Conservation (phyloP, 257 asterid species). For the Apocynum venetum region DNA sequence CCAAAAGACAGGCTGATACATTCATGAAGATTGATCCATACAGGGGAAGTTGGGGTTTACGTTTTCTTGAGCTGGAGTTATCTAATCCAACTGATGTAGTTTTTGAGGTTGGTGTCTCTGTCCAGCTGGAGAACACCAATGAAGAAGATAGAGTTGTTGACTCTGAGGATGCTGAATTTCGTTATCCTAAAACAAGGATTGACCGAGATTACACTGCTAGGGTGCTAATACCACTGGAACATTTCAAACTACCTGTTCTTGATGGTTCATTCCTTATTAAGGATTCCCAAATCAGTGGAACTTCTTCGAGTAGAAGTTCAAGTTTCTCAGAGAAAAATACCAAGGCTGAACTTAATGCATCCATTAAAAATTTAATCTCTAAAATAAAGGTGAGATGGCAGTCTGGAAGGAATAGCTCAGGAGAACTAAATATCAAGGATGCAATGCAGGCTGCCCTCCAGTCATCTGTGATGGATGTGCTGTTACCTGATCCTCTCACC, state of each 20-base stretch:
- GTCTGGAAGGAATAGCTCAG: conserved; percentile 97
- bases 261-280: conserved; percentile 73
- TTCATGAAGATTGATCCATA: conserved; percentile 93
- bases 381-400: conserved; percentile 93
- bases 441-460: conserved; percentile 92
- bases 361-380: conserved; percentile 76
- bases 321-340: conserved; percentile 78
- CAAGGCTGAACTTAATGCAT: conserved; percentile 79
- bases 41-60: conserved; percentile 99
- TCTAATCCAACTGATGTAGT: conserved; percentile 94
- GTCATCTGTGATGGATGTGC: conserved; percentile 92
- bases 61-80: conserved; percentile 89
- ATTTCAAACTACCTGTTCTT: conserved; percentile 90
- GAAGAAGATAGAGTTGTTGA: conserved; percentile 32
- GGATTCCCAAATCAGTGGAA: conserved; percentile 44
- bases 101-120: conserved; percentile 87
- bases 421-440: conserved; percentile 88
- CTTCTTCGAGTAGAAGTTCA: conserved; percentile 35
- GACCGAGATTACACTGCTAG: conserved; percentile 93
- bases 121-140: conserved; percentile 55
- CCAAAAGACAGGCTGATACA: conserved; percentile 62
- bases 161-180: conserved; percentile 34
- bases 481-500: conserved; percentile 93
- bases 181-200: conserved; percentile 86
- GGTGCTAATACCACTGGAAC: conserved; percentile 91